A percentile compares a stretch with the other conserved stretches of the same genome.
Conservation (phyloP, 352 stramenopile species). For the Globisporangium nagaii region DNA sequence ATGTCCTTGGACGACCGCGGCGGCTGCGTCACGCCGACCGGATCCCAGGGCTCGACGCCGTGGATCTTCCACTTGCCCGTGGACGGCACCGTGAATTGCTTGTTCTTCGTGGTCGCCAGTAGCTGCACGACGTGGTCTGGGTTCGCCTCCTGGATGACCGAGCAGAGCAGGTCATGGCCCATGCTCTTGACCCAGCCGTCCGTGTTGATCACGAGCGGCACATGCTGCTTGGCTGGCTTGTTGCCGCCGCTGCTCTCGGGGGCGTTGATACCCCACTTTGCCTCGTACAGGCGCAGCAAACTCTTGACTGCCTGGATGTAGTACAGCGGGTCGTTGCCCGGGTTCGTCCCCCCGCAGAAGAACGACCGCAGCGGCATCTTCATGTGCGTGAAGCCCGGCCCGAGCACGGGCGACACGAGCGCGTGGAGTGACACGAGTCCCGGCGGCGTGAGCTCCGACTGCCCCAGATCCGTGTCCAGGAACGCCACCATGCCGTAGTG, state of each 20-base stretch:
- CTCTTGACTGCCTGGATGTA: slow-evolving; percentile 74
- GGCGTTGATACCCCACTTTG: slow-evolving; percentile 31
- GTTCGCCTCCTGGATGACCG: slow-evolving; percentile 77
- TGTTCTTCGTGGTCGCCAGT: slow-evolving; percentile 84
- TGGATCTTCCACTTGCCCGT: slow-evolving; percentile 45
- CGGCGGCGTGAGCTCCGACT: slow-evolving; percentile 92
- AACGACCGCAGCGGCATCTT: slow-evolving; percentile 63
- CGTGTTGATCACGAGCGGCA: slow-evolving; percentile 95
- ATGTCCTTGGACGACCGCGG: slow-evolving; percentile 79
- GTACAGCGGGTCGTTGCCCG: slow-evolving; percentile 64
- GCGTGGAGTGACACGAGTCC: slow-evolving; percentile 91
- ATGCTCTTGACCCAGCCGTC: slow-evolving; percentile 98
- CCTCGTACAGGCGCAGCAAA: slow-evolving; percentile 55
- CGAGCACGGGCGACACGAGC: slow-evolving; percentile 84
- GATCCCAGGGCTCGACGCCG: slow-evolving; percentile 63
- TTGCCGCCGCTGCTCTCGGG: slow-evolving; percentile 2
- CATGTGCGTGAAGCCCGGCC: slow-evolving; percentile 90
- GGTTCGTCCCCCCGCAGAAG: slow-evolving; percentile 74
- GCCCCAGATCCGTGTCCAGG: slow-evolving; percentile 93
- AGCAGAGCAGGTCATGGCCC: slow-evolving; percentile 92
- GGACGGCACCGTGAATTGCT: slow-evolving; percentile 74
- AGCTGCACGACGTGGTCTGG: slow-evolving; percentile 94
- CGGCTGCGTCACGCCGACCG: slow-evolving; percentile 47
- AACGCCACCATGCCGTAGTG: slow-evolving; percentile 81
- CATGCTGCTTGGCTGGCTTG: slow-evolving; percentile 11